Evolutionary conservation across 352 stramenopile species (phyloP).

Genomic region (Phytophthora brassicae): DNA sequence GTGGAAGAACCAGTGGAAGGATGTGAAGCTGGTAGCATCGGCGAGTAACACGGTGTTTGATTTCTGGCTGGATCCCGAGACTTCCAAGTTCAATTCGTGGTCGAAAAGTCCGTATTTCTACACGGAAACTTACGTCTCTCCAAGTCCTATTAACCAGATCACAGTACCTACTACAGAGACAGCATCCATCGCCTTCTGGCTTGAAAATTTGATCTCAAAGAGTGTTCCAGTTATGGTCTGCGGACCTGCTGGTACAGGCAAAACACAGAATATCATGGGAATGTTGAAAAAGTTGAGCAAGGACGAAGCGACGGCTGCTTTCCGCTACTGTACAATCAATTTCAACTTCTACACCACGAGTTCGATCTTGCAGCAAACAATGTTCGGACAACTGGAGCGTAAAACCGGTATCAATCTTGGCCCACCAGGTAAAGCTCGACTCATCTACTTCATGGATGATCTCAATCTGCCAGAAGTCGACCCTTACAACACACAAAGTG

Average conservation of each 20-base stretch:
- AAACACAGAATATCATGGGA: conserved; percentile 94
- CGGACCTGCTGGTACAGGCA: conserved; percentile 92
- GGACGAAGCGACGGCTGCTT: conserved; percentile 77
- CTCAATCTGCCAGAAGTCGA: conserved; percentile 96
- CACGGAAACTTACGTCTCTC: conserved; percentile 85
- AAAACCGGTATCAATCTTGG: conserved; percentile 94
- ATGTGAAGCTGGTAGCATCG: conserved; percentile 93
- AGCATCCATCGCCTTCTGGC: conserved; percentile 94
- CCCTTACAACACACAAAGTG: conserved; percentile 95
- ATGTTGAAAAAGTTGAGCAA: conserved; percentile 94
- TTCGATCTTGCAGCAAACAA: conserved; percentile 90
- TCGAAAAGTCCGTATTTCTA: conserved; percentile 96
- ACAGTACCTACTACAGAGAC: conserved; percentile 95
- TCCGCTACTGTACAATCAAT: conserved; percentile 93
- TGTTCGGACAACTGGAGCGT: conserved; percentile 94
- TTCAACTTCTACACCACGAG: conserved; percentile 98
- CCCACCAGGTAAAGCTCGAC: conserved; percentile 89
- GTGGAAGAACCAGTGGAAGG: conserved; percentile 96
- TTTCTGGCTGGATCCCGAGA: conserved; percentile 95
- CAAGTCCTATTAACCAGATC: conserved; percentile 88
- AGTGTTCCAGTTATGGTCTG: conserved; percentile 94
- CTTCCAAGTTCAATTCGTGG: conserved; percentile 93
- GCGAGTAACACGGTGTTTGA: conserved; percentile 96
- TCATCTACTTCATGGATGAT: conserved; percentile 98
- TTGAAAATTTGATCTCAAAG: conserved; percentile 92